Percentiles rank a stretch among this genome's conserved stretches.
Conservation (phyloP, 352 stramenopile genomes). For the Phytopythium litorale region DNA sequence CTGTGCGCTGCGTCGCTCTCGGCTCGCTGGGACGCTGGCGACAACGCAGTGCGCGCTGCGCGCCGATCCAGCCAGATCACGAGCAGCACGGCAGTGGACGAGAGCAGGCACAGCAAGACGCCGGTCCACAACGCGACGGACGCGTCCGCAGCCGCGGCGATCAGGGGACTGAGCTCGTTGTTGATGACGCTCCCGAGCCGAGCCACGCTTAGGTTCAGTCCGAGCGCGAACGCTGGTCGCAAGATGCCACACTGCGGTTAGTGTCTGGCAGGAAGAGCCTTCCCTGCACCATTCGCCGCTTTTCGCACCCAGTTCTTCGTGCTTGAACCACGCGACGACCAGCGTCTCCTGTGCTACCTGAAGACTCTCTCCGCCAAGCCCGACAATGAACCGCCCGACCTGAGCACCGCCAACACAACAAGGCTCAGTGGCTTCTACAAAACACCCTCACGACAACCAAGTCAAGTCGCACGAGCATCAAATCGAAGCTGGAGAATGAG, state of each 20-base stretch:
- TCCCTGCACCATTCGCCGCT: neutral
- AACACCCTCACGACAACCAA: neutral
- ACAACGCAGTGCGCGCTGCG: slow-evolving; percentile 25
- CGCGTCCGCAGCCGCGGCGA: slow-evolving; percentile 66
- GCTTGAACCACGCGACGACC: slow-evolving; percentile 91
- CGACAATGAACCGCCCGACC: slow-evolving; percentile 88
- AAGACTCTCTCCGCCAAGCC: slow-evolving; percentile 90
- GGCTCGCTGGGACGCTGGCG: slow-evolving; percentile 19
- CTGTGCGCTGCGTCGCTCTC: slow-evolving; percentile 27
- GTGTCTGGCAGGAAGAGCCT: neutral
- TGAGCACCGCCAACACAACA: slow-evolving; percentile 25
- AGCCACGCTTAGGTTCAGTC: slow-evolving; percentile 90
- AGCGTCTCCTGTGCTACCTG: slow-evolving; percentile 89
- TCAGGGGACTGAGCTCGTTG: slow-evolving; percentile 82
- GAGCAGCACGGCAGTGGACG: slow-evolving; percentile 60
- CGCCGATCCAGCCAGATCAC: slow-evolving; percentile 80
- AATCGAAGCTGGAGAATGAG: slow-evolving; percentile 66
- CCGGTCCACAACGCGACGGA: slow-evolving; percentile 84
- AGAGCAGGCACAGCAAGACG: slow-evolving; percentile 74
- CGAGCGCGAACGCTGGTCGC: slow-evolving; percentile 79
- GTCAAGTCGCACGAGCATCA: slow-evolving; percentile 54
- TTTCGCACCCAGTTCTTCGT: slow-evolving; percentile 73
- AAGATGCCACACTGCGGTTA: neutral
- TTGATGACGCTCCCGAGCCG: slow-evolving; percentile 92
- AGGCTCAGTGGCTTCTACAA: neutral